phyloP scores from a whole-genome alignment of 2,329 filamentous ascomycete species.

The Trichocomaceae sp. region DNA sequence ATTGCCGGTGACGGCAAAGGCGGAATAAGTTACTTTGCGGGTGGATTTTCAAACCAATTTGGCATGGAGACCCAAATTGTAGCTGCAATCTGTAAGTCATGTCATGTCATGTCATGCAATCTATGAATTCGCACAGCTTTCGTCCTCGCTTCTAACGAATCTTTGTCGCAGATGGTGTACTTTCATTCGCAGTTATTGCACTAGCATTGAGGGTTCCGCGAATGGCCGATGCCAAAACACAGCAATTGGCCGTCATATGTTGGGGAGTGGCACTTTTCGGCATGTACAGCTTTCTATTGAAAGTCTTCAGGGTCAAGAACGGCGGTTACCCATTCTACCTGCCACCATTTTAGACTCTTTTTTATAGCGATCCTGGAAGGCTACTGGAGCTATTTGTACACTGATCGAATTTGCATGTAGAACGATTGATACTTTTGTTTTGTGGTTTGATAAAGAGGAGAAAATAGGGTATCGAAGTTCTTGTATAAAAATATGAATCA shows the following conservation, averaged over 20 bases:
- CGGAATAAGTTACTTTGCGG: conserved; percentile 82
- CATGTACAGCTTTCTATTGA: conserved; percentile 90
- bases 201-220: conserved; percentile 88
- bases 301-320: conserved; percentile 91
- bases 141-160: conserved; percentile 12
- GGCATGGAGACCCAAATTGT: conserved; percentile 94
- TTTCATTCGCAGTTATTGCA: conserved; percentile 87
- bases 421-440: neutral
- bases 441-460: neutral
- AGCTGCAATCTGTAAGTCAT: conserved; percentile 86
- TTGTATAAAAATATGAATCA: neutral
- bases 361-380: neutral
- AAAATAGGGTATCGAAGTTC: neutral
- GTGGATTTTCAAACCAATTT: conserved; percentile 87
- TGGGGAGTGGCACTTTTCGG: conserved; percentile 72
- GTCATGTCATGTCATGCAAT: neutral
- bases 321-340: conserved; percentile 89
- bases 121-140: neutral
- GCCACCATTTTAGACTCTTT: conserved; percentile 65
- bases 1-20: conserved; percentile 77
- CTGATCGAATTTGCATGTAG: neutral
- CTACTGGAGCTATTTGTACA: neutral
- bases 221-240: conserved; percentile 66
- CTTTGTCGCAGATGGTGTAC: conserved; percentile 62
- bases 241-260: conserved; percentile 72